Evolutionary conservation across 257 asterid species (phyloP), one percentile per base, ranked within the genome.

Genomic region (Ehretia macrophylla): DNA sequence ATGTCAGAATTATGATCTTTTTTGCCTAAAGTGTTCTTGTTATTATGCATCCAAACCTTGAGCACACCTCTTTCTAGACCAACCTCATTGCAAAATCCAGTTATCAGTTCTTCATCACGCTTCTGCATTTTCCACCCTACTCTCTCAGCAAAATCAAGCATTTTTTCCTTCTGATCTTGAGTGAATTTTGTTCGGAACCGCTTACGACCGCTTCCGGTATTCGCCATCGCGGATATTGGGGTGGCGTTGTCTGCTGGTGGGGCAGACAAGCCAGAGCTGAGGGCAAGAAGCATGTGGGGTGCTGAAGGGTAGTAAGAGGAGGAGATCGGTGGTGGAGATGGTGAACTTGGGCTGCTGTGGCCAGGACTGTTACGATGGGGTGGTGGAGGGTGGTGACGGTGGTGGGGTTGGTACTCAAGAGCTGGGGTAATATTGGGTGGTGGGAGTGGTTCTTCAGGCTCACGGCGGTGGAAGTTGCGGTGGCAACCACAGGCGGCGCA

Each of bases 401-500:
- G 90, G 83, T 72, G 97, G 10, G 97, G 95, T 55, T 81, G 91
- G 85, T 79, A 89, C 63, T 87, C 94, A 11, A 89, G 79, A 11
- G 87, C 85, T 5, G 94, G 79, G 1, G 72, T 23, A 8, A 85
- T 59, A 55, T 53, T 63, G 0, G 85, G 79, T 4, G 70, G 79
- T 0, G 71, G 71, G 44, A 68, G 54, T 0, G 74, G 75, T 4
- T 78, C 91, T 1, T 89, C 96, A 1, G 91, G 85, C 61, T 89
- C 97, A 0, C 97, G 96, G 74, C 98, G 97, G 79, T 92, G 98
- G 85, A 92, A 92, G 53, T 85, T 92, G 21, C 97, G 95, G 85
- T 92, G 99, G 74, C 99, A 93, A 0, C 96, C 96, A 62, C 97
- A 93, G 1, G 96, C 99, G 17, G 99, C 96, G 83, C 99, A 93